A percentile compares a stretch with the other conserved stretches of the same genome.
These are phyloP conservation scores for Heliamphora pulchella DNA, from an alignment of 179 eudicot species.

Conservation along the genomic window DNA sequence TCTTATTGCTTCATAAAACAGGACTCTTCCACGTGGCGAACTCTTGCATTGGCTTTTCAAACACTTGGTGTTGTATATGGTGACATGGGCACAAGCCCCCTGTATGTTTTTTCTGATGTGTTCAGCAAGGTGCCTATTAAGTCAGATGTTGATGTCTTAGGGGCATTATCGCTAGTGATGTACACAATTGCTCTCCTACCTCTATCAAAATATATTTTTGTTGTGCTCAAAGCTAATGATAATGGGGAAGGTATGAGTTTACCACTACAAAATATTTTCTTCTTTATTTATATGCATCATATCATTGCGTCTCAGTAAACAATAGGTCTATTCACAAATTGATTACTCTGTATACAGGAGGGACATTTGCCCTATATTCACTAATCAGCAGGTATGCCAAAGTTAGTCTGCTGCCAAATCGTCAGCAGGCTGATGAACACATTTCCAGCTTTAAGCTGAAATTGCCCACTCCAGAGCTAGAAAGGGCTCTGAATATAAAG, in stretches of 20 bases:
- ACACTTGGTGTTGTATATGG: constrained; percentile 98
- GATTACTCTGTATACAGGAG: constrained; percentile 48
- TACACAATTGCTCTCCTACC: constrained; percentile 92
- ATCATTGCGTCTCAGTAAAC: not conserved
- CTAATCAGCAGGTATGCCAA: constrained; percentile 80
- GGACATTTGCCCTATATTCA: constrained; percentile 91
- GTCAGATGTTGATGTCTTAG: constrained; percentile 74
- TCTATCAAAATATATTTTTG: constrained; percentile 71
- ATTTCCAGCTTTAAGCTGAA: constrained; percentile 87
- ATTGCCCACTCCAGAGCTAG: constrained; percentile 87
- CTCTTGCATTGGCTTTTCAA: constrained; percentile 82
- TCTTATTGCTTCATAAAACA: constrained; percentile 22
- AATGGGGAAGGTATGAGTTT: constrained; percentile 78
- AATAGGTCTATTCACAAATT: constrained; percentile 12
- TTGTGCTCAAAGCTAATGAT: constrained; percentile 94
- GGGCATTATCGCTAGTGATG: constrained; percentile 78
- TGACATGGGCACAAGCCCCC: constrained; percentile 94
- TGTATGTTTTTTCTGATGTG: constrained; percentile 82
- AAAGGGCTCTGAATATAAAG: constrained; percentile 78
- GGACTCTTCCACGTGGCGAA: constrained; percentile 62
- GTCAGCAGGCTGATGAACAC: constrained; percentile 71
- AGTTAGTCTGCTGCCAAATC: constrained; percentile 80
- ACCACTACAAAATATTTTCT: not conserved
- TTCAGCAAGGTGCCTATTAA: constrained; percentile 83
- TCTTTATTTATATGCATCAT: not conserved